Percentiles rank a stretch among this genome's conserved stretches.
phyloP scores from a whole-genome alignment of 345 rosid species.

The Noccaea caerulescens region DNA sequence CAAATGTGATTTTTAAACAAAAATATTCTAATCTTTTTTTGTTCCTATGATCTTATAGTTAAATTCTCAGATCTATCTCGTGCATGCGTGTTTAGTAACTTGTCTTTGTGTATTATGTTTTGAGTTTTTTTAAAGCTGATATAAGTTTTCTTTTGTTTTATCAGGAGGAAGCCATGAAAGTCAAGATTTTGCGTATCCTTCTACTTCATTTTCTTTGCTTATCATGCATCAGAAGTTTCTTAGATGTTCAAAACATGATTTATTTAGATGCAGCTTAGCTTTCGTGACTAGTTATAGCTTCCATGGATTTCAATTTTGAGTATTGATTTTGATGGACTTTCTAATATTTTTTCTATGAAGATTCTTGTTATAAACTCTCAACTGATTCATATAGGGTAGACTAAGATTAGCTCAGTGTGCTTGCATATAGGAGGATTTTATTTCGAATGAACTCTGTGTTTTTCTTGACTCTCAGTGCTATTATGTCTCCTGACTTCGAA shows the following conservation, averaged over 20 bases:
- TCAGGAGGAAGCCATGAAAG: constrained; percentile 26
- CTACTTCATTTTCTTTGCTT: neutral
- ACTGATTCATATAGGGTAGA: neutral
- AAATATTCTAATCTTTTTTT: neutral
- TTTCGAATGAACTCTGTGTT: neutral
- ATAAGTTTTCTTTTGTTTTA: neutral
- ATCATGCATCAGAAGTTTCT: neutral
- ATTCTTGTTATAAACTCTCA: neutral
- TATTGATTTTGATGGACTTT: neutral
- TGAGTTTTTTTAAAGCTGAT: neutral
- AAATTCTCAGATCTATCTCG: neutral
- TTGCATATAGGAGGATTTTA: neutral
- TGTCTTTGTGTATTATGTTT: constrained; percentile 1
- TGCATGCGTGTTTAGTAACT: neutral
- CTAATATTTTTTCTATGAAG: constrained; percentile 1
- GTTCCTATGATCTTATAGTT: neutral
- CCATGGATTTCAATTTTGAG: neutral
- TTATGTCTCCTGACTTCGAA: neutral
- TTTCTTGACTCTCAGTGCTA: constrained; percentile 6
- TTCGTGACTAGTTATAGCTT: neutral
- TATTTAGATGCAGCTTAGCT: neutral
- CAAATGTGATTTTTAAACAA: constrained; percentile 4
- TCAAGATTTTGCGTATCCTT: constrained; percentile 29
- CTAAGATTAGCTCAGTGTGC: neutral
- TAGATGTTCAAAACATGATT: neutral